Evolutionary conservation across 140 eudicot genomes (phyloP), one percentile per base, ranked within the genome.

Genomic region (Anethum foeniculum): DNA sequence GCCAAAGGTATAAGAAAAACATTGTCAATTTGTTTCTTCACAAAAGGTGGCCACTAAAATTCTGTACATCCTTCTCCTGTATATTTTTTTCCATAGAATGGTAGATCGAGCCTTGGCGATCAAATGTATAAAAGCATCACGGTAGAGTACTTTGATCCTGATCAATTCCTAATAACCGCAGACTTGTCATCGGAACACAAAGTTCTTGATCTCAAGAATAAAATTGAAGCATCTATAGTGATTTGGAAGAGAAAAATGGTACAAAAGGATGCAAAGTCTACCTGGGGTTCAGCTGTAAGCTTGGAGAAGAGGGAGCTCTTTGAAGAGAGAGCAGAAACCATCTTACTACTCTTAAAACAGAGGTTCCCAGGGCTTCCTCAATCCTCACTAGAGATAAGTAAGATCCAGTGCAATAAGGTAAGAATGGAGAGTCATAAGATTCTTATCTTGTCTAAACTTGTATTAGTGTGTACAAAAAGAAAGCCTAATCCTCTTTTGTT

Each of bases 231-330:
- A 76, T 92, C 97, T 18, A 85, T 92, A 36, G 90, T 90, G 80
- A 90, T 92, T 49, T 92, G 97, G 97, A 90, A 90, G 81, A 84
- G 97, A 82, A 92, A 92, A 81, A 87, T 92, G 95, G n/a, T 78
- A 47, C 86, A 84, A 28, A 92, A 92, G 80, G 97, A 92, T 79
- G 85, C 83, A 4, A 90, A 90, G 56, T 71, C 94, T 76, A 65
- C 88, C 2, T 90, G 97, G 97, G 86, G 88, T 56, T 85, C 89
- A 75, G 88, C 90, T 9, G 25, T 86, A 28, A 92, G 91, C 83
- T 64, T 82, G 84, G 97, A 90, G 80, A 90, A 86, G 85, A 87
- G 96, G 82, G 91, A 90, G 85, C 88, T 90, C 28, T 92, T 92
- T 30, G 97, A 92, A 84, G 97, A 92, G 84, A 88, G 97, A 74